Percentiles rank a stretch among this genome's conserved stretches.
These are phyloP conservation scores for Symbiodinium natans DNA, from an alignment of 73 alveolate genomes.

Conservation along the genomic window DNA sequence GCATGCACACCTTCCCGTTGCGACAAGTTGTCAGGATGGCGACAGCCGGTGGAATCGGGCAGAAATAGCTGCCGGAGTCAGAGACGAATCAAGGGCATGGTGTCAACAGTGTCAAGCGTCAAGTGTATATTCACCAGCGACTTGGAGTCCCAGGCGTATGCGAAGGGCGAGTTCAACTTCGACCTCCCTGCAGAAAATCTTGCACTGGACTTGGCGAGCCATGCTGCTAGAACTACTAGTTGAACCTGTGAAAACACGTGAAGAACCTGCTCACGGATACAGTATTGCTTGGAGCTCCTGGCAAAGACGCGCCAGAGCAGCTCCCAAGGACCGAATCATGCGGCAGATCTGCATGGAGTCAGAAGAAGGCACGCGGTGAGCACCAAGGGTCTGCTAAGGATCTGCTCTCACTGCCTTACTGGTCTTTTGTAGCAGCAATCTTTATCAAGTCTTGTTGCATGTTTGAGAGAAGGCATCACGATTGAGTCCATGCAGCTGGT, in stretches of 20 bases:
- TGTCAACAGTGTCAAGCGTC: not conserved
- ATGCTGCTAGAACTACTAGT: too few species aligned
- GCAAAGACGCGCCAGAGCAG: too few species aligned
- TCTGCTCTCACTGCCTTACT: too few species aligned
- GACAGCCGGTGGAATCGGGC: slow-evolving; percentile 80
- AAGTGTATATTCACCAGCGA: not conserved
- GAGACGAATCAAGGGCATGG: not conserved
- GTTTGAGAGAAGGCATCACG: not conserved
- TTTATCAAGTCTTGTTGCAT: too few species aligned
- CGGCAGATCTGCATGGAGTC: slow-evolving; percentile 42
- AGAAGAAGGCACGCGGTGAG: not conserved
- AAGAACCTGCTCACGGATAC: too few species aligned
- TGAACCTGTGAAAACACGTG: too few species aligned
- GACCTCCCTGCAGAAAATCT: slow-evolving; percentile 63
- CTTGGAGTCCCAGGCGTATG: slow-evolving; percentile 44
- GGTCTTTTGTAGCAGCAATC: too few species aligned
- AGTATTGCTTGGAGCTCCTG: too few species aligned
- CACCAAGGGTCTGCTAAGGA: not conserved
- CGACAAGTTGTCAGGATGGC: slow-evolving; percentile 4
- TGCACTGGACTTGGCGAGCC: not conserved
- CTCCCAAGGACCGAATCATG: slow-evolving; percentile 50
- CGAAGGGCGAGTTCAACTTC: slow-evolving; percentile 86
- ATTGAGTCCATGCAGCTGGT: slow-evolving; percentile 21
- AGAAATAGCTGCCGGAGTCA: slow-evolving; percentile 16
- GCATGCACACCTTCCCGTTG: too few species aligned